phyloP scores from a whole-genome alignment of 1,284 basidiomycete species.

The Trametes sp. region DNA sequence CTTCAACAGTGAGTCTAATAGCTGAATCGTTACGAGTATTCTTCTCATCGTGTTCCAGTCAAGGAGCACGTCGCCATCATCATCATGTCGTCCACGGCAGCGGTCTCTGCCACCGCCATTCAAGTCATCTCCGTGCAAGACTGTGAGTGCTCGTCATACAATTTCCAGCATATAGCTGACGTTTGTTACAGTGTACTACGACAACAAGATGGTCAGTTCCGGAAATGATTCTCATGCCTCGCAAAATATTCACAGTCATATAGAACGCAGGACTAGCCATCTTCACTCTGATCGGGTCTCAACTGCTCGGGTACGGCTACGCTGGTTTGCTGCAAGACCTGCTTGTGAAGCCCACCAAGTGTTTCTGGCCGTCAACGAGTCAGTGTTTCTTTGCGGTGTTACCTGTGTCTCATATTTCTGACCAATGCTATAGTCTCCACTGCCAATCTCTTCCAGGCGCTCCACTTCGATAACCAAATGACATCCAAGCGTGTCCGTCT shows the following conservation, averaged over 20 bases:
- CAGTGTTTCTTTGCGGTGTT: background rate
- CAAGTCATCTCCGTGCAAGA: conserved; percentile 48
- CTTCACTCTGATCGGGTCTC: conserved; percentile 44
- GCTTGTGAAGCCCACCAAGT: conserved; percentile 43
- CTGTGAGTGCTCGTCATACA: conserved; percentile 30
- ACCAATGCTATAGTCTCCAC: conserved; percentile 32
- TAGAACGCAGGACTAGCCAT: conserved; percentile 42
- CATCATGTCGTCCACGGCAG: conserved; percentile 48
- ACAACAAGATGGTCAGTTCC: conserved; percentile 40
- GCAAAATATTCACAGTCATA: background rate
- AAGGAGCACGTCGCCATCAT: conserved; percentile 46
- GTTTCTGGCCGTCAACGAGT: conserved; percentile 44
- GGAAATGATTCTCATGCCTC: too few relatives aligned
- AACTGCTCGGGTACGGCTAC: conserved; percentile 43
- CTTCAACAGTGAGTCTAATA: conserved; percentile 47
- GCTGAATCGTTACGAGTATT: background rate
- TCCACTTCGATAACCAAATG: conserved; percentile 45
- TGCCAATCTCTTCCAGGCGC: conserved; percentile 43
- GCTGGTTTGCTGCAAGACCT: conserved; percentile 42
- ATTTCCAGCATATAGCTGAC: background rate
- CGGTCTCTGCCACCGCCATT: conserved; percentile 46
- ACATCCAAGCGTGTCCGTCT: conserved; percentile 44
- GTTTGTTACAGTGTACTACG: conserved; percentile 39
- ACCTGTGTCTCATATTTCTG: background rate
- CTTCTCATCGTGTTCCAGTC: conserved; percentile 29